phyloP scores from a whole-genome alignment of 768 basidiomycete genomes.

The Cystobasidium tubakii region DNA sequence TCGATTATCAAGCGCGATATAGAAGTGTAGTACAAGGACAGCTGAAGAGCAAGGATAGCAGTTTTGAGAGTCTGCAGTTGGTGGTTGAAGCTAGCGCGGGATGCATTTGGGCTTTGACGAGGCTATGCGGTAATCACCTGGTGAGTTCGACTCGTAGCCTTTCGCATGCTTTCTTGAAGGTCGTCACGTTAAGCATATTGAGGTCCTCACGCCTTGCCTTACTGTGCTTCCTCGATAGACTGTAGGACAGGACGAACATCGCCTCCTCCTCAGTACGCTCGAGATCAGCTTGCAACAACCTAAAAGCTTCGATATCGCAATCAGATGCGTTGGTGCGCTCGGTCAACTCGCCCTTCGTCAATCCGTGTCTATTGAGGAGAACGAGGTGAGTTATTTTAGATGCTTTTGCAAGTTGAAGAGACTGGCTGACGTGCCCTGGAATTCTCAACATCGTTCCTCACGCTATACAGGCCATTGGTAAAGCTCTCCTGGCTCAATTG shows the following conservation, averaged over 20 bases:
- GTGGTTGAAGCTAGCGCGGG: conserved; percentile 25
- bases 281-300: conserved; percentile 40
- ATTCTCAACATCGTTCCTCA: background rate
- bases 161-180: too few relatives aligned
- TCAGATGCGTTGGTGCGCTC: conserved; percentile 49
- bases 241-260: conserved; percentile 44
- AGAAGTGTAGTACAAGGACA: background rate
- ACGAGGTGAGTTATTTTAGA: conserved; percentile 46
- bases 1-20: background rate
- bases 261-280: conserved; percentile 43
- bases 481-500: conserved; percentile 46
- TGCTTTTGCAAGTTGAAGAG: background rate
- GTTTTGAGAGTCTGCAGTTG: background rate
- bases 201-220: too few relatives aligned
- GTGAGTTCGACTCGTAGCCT: too few relatives aligned
- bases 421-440: background rate
- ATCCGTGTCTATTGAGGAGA: conserved; percentile 48
- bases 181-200: too few relatives aligned
- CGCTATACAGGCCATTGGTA: conserved; percentile 46
- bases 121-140: conserved; percentile 28
- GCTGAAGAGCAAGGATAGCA: background rate
- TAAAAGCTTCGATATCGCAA: conserved; percentile 38
- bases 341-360: conserved; percentile 48
- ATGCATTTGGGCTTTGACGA: conserved; percentile 9
- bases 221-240: conserved; percentile 4